These are phyloP conservation scores for Suillus paluster DNA, from an alignment of 768 basidiomycete genomes.

Conservation along the genomic window DNA sequence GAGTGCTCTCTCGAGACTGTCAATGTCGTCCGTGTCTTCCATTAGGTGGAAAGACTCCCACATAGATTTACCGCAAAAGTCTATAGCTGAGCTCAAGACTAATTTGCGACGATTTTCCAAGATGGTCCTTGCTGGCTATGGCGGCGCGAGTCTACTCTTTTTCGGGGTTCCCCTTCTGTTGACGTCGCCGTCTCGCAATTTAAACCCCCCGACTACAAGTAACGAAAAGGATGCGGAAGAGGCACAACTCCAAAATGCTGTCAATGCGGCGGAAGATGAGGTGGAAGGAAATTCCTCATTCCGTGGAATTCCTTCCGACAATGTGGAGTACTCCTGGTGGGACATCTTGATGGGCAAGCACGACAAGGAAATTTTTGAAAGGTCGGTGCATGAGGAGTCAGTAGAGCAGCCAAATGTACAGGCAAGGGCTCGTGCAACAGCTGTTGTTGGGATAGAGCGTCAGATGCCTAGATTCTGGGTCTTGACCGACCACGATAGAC, in stretches of 20 bases:
- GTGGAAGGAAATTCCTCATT: conserved; percentile 45
- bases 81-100: conserved; percentile 59
- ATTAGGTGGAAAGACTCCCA: conserved; percentile 25
- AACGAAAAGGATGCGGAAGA: conserved; percentile 60
- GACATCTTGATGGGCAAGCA: conserved; percentile 79
- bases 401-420: conserved; percentile 25
- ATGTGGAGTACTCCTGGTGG: conserved; percentile 76
- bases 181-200: conserved; percentile 28
- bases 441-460: conserved; percentile 66
- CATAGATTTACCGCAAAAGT: conserved; percentile 29
- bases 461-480: conserved; percentile 88
- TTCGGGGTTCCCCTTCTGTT: conserved; percentile 63
- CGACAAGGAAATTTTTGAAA: conserved; percentile 82
- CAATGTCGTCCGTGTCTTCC: conserved; percentile 32
- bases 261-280: conserved; percentile 75
- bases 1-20: conserved; percentile 29
- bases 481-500: conserved; percentile 76
- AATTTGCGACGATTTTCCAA: conserved; percentile 82
- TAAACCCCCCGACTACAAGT: conserved; percentile 29
- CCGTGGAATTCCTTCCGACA: conserved; percentile 25
- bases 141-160: conserved; percentile 79
- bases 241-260: conserved; percentile 62
- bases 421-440: conserved; percentile 55
- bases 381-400: conserved; percentile 45
- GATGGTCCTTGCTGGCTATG: conserved; percentile 84